Evolutionary conservation across 805 yeast species (phyloP), one percentile per base, ranked within the genome.

Genomic region (Metschnikowia picachoensis): DNA sequence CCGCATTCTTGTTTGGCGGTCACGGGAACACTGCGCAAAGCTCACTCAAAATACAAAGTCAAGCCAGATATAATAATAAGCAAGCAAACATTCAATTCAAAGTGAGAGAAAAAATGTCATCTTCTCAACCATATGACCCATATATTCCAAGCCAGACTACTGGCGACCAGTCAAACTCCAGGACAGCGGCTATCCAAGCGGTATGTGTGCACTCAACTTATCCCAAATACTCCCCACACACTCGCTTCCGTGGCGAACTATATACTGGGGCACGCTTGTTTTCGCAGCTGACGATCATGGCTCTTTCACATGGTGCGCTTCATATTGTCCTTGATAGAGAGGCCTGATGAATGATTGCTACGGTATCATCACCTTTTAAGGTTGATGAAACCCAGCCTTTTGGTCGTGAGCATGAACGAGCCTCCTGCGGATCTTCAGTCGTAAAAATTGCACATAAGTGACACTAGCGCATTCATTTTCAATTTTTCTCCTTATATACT

Each of bases 121-220:
- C 90, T 17, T 78, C 88, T 34, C 85, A 80, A 41, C 95, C 95
- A 46, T 87, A 87, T 64, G 95, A 87, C 65, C 95, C 95, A 60
- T 87, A 84, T 60, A 82, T 84, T 52, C 92, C 92, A 42, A 77
- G 83, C 50, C 77, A 79, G 59, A 61, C 72, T 37, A 67, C 75
- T 33, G 82, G 78, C 37, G 77, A 74, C 47, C 80, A 74, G 59
- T 66, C 74, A 41, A 72, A 72, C 55, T 67, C 79, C 56, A 78
- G 83, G 59, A 82, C 94, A 31, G 94, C 94, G 16, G 90, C 89
- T 52, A 79, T 87, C 62, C 91, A 87, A 67, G 89, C 91, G 37
- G 86, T 81, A 74, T 55, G 85, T 79, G 51, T 37, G 27, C 32
- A 11, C 7, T 28, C 11, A 7, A 17, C 29, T 29, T 16, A 6